A percentile compares a stretch with the other conserved stretches of the same genome.
These are phyloP conservation scores for Tuber indicum DNA, from an alignment of 495 filamentous ascomycete species.

Conservation along the genomic window DNA sequence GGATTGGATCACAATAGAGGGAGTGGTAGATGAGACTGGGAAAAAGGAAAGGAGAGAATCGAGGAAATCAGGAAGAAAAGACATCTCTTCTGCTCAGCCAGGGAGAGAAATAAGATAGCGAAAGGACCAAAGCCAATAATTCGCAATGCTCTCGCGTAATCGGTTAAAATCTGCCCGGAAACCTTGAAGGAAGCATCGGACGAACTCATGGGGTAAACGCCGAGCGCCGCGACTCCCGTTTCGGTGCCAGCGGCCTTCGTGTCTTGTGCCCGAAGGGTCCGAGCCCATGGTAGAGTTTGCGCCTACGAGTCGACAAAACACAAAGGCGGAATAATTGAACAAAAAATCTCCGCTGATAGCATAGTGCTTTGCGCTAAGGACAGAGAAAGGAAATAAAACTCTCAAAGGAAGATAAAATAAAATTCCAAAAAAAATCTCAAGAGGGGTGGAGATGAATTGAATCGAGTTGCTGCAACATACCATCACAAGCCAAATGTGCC, in stretches of 20 bases:
- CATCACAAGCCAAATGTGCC: constrained; percentile 79
- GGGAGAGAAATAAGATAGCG: constrained; percentile 17
- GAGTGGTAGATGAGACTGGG: constrained; percentile 3
- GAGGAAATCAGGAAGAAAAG: constrained; percentile 19
- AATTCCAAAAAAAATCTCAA: constrained; percentile 18
- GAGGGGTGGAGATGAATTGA: constrained; percentile 40
- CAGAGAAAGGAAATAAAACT: background rate
- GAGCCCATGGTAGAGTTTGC: constrained; percentile 25
- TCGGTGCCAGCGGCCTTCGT: constrained; percentile 5
- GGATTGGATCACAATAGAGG: constrained; percentile 16
- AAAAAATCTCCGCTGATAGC: background rate
- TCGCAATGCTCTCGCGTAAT: constrained; percentile 18
- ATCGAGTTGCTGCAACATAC: constrained; percentile 49
- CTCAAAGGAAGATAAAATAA: constrained; percentile 11
- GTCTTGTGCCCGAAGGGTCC: constrained; percentile 22
- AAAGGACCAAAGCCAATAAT: constrained; percentile 25
- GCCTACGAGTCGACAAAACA: constrained; percentile 20
- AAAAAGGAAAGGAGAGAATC: constrained; percentile 10
- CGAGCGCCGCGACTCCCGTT: constrained; percentile 18
- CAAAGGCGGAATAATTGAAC: background rate
- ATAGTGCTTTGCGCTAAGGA: background rate
- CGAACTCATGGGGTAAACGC: constrained; percentile 37
- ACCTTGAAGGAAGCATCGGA: constrained; percentile 29
- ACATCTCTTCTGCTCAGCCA: constrained; percentile 16
- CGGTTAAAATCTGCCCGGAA: constrained; percentile 30